Evolutionary conservation across 352 stramenopile genomes (phyloP), one percentile per base, ranked within the genome.

Genomic region (Globisporangium barbulae): DNA sequence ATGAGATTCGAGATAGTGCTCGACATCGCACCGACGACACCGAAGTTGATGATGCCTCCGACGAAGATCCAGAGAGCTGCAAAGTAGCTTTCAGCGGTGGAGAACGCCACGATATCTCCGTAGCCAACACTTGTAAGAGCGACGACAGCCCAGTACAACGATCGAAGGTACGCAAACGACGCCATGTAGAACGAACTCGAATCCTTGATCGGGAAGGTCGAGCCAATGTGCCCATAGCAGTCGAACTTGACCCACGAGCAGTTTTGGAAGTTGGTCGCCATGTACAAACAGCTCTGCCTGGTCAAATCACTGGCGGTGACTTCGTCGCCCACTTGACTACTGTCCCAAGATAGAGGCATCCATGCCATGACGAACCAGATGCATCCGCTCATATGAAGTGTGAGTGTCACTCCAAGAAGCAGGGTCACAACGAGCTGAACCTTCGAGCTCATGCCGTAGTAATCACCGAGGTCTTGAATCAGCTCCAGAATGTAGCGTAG

Each of bases 41-140:
- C 82, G 67, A 91, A 94, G 62, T 94, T 94, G 57, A 94, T 77
- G 31, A 93, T 77, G 2, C 81, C 81, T 5, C 81, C 80, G 0
- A 90, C 47, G 59, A 88, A 94, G 57, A 91, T 88, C 85, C 85
- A 94, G 0, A 88, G 21, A 8, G 83, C 80, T 0, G 85, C 83
- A 39, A 89, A 93, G 25, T 83, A 82, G 37, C 73, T 91, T 56
- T 94, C 83, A 0, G 72, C 60, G 1, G 85, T 94, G 2, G 85
- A 90, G 48, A 85, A 93, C 0, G 85, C 81, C 6, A 79, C 73
- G 10, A 93, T 91, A 42, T 91, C 81, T 8, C 85, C 85, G 49
- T 93, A 94, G 0, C 85, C 85, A 1, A 94, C 83, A 0, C 67
- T 75, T 0, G 85, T 93, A 0, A 94, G 60, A 0, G 85, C 82